phyloP scores from a whole-genome alignment of 352 stramenopile species.

The Phytophthora capsici region DNA sequence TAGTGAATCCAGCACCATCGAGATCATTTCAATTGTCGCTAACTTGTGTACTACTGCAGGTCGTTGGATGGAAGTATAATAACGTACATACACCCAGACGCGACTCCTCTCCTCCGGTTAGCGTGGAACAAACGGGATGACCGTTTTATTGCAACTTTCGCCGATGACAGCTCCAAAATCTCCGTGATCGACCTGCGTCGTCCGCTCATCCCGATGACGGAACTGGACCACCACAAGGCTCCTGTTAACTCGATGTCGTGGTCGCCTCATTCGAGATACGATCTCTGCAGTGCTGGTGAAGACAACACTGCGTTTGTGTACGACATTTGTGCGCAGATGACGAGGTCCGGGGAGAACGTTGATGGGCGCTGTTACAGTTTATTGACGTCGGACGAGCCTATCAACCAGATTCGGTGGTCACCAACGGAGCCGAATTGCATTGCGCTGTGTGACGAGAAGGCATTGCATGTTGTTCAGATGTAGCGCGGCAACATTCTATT shows the following conservation, averaged over 20 bases:
- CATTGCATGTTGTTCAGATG: conserved; percentile 94
- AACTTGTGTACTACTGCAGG: conserved; percentile 26
- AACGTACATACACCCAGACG: conserved; percentile 93
- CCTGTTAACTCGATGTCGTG: conserved; percentile 97
- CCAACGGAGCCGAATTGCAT: conserved; percentile 95
- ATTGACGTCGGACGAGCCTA: conserved; percentile 71
- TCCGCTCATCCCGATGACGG: conserved; percentile 89
- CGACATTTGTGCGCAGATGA: conserved; percentile 78
- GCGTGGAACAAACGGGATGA: conserved; percentile 98
- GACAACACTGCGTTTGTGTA: conserved; percentile 97
- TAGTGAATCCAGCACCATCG: not conserved
- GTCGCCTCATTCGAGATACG: conserved; percentile 91
- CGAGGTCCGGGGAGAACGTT: conserved; percentile 26
- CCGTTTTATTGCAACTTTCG: conserved; percentile 96
- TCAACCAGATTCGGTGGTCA: conserved; percentile 93
- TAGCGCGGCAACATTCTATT: conserved; percentile 16
- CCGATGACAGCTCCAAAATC: conserved; percentile 91
- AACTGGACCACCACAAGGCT: conserved; percentile 92
- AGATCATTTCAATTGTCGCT: not conserved
- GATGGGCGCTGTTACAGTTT: conserved; percentile 49
- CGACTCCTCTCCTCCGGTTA: conserved; percentile 93
- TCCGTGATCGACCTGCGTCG: conserved; percentile 97
- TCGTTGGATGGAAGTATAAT: conserved; percentile 95
- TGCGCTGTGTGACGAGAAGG: conserved; percentile 94
- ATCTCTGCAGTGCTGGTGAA: conserved; percentile 97